Evolutionary conservation across 352 stramenopile species (phyloP).

Genomic region (Phytophthora capsici): DNA sequence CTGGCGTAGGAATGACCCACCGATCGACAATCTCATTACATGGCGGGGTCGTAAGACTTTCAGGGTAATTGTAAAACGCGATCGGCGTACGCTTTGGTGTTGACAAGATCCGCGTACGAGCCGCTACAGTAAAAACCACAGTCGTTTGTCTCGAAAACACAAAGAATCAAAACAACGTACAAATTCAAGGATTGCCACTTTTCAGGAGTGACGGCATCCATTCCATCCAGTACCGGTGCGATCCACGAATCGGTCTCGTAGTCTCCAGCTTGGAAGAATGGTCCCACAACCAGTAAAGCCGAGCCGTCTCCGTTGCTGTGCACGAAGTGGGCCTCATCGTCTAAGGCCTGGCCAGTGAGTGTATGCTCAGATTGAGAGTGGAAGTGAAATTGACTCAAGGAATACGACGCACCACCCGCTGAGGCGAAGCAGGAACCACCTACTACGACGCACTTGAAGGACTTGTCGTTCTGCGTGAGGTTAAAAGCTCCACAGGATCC

Average conservation of each 20-base stretch:
- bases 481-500: constrained; percentile 34
- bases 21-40: constrained; percentile 62
- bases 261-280: constrained; percentile 27
- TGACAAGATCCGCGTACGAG: constrained; percentile 31
- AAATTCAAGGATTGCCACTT: constrained; percentile 18
- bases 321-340: constrained; percentile 52
- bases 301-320: constrained; percentile 39
- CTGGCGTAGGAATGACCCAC: constrained; percentile 55
- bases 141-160: background rate
- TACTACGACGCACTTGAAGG: constrained; percentile 29
- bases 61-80: constrained; percentile 58
- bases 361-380: constrained; percentile 55
- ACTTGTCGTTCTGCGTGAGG: constrained; percentile 35
- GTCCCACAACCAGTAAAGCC: constrained; percentile 43
- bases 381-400: constrained; percentile 44
- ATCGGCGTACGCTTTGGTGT: constrained; percentile 14
- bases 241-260: constrained; percentile 34
- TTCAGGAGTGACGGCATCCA: constrained; percentile 30
- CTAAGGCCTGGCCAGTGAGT: constrained; percentile 34
- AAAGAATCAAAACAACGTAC: constrained; percentile 17
- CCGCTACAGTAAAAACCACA: constrained; percentile 1
- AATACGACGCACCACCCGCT: constrained; percentile 18
- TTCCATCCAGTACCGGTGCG: constrained; percentile 26
- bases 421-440: constrained; percentile 27
- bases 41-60: constrained; percentile 54